Base-by-base conservation (phyloP, 257 asterid genomes). In the Solanum lignicaule region DNA sequence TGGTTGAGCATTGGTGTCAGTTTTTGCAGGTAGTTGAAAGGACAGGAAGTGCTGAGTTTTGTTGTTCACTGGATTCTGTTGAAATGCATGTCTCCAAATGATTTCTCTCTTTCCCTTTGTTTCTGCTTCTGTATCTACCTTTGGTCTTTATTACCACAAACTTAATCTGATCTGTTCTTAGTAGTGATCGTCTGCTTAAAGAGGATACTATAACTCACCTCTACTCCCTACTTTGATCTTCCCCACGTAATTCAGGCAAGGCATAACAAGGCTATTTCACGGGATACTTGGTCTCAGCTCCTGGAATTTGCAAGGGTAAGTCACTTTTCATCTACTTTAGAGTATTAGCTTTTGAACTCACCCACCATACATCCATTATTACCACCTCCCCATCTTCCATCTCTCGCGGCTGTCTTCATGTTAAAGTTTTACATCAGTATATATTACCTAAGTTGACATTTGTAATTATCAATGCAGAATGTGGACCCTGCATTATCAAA, bases 1-100 rank as follows among this genome's bases (percentile, higher is more conserved):
- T 95, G 88, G 99, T 97, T 46, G 99, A 96, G 72, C 96, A 95
- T 86, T 97, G 99, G 99, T 96, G 99, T 93, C 99, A 94, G 93
- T 97, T 97, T 93, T 88, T 97, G 89, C 99, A 97, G 99, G 99
- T 97, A 65, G 25, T 55, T 41, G 41, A 31, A 81, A 81, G 85
- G 66, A 48, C 41, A 46, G 36, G 62, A 81, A 29, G 68, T 81
- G 27, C 85, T 46, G 41, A 31, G 55, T 81, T 81, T 46, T 48
- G 85, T 81, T 29, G 41, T 29, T 48, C 68, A 27, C 41, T 48
- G 85, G 29, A 46, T 81, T 81, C 39, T 81, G 29, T 48, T 81
- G 23, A 81, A 4, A 8, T 81, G 58, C 15, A 33, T 76, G 41
- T 35, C 79, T 74, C 16, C 66, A 55, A n/a, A 9, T 87, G 79